A percentile compares a stretch with the other conserved stretches of the same genome.
phyloP scores from a whole-genome alignment of 1,139 yeast genomes.

The Hemisphaericaspora subhashii region DNA sequence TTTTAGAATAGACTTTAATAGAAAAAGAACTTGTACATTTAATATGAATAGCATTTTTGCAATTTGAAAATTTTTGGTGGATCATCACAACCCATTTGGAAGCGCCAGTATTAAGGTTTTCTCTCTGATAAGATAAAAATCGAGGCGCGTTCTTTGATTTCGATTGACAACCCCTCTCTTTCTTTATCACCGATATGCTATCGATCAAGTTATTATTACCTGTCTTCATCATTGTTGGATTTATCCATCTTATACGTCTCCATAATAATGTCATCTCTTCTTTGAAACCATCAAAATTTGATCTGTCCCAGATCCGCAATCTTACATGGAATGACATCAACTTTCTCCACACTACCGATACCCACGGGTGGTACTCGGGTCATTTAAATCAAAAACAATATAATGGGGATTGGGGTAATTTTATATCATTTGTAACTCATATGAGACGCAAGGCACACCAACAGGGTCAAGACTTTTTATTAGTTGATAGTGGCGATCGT shows the following conservation, averaged over 20 bases:
- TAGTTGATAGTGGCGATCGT: conserved; percentile 89
- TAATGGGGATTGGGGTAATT: conserved; percentile 93
- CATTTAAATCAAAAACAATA: conserved; percentile 75
- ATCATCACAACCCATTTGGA: not conserved
- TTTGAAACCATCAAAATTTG: no score
- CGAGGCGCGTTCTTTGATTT: no score
- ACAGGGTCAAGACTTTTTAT: conserved; percentile 58
- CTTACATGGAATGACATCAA: conserved; percentile 70
- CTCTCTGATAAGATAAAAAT: not conserved
- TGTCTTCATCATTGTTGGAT: not conserved
- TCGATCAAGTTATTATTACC: conserved; percentile 1
- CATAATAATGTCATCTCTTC: not conserved
- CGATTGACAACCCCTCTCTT: not conserved
- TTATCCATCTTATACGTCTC: not conserved
- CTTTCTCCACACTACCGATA: conserved; percentile 90
- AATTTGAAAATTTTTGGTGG: no score
- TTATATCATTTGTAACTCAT: conserved; percentile 62
- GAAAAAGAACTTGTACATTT: conserved; percentile 4
- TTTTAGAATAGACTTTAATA: conserved; percentile 5
- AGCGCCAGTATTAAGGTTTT: not conserved
- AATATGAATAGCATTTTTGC: no score
- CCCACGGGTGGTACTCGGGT: conserved; percentile 95
- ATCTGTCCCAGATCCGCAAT: conserved; percentile 30
- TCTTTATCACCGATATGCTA: not conserved
- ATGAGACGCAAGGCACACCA: conserved; percentile 46